Conservation (phyloP, 225 moss, liverwort and hornwort species). For the Marchantia polymorpha region DNA sequence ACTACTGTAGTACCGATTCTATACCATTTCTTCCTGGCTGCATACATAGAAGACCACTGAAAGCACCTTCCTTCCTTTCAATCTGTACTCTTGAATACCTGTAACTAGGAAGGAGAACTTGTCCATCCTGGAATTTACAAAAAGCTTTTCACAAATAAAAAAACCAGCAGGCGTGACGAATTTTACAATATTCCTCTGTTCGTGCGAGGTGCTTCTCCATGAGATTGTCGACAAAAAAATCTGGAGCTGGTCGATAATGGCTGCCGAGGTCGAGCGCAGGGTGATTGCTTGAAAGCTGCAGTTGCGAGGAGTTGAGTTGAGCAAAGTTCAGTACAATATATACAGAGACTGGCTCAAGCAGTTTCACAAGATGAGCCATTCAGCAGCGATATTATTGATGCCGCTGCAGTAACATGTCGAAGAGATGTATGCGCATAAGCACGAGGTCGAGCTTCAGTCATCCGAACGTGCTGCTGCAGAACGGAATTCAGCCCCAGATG, state of each 20-base stretch:
- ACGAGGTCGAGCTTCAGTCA: too few species aligned
- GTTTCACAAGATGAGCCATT: background rate
- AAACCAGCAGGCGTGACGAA: background rate
- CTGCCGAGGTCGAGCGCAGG: background rate
- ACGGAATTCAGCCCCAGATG: conserved; percentile 30
- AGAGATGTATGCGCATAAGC: background rate
- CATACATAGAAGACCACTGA: background rate
- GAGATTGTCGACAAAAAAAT: background rate
- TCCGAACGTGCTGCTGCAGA: background rate
- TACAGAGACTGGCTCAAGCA: background rate
- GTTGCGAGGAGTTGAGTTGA: background rate
- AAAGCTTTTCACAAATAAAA: background rate
- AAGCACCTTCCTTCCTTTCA: background rate
- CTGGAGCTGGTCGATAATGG: background rate
- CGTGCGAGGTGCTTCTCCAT: background rate
- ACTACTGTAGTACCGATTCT: background rate
- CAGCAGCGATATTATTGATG: background rate
- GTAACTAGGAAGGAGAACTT: background rate
- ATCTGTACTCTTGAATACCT: background rate
- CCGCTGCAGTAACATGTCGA: background rate
- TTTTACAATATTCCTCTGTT: background rate
- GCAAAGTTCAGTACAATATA: background rate
- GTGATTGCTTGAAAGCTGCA: background rate
- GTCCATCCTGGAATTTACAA: background rate
- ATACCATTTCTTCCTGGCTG: background rate